Base-by-base conservation (phyloP, 2,329 filamentous ascomycete species). In the Monilinia aucupariae region DNA sequence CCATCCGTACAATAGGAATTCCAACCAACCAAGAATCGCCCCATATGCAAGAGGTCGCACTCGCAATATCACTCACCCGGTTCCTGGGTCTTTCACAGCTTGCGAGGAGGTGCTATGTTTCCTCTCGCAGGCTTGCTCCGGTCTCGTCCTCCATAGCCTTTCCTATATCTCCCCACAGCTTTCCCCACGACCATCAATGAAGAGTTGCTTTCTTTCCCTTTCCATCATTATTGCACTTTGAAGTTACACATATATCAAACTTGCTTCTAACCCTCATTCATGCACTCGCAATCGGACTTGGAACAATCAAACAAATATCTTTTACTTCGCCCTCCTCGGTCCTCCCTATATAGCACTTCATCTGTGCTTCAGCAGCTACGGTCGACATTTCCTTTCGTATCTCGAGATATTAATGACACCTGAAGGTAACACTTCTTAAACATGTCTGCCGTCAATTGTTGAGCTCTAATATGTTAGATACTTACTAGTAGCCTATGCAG, bases 401-500 rank as follows among this genome's bases (percentile, higher is more conserved):
- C 41, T 37, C 25, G 49, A 37, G 50, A 47, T 10, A 17, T 61
- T 61, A 34, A 61, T 61, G 59, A 45, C 17, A 54, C 49, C 22
- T 37, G 10, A 54, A 61, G 59, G 59, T 61, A 55, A 20, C 50
- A 25, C 30, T 37, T 27, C 49, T 54, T 61, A 49, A 10, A 15
- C n/a, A 54, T 45, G 10, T 45, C 20, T 37, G 34, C 20, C 9
- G 17, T 34, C 37, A 55, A 39, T 54, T 45, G 7, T 54, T 12
- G 32, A 61, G 49, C 25, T 54, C 59, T 61, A 61, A 61, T 61
- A 34, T 27, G 27, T 37, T 32, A 9, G 13, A 54, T 61, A 61
- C 59, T 61, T 61, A 56, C 54, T 47, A 56, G 54, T 20, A 61
- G 49, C 59, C 50, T 61, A 61, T 61, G 59, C 59, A 61, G 49